Evolutionary conservation across 139 green algal species (phyloP).

Genomic region (Edaphochlamys debaryana): DNA sequence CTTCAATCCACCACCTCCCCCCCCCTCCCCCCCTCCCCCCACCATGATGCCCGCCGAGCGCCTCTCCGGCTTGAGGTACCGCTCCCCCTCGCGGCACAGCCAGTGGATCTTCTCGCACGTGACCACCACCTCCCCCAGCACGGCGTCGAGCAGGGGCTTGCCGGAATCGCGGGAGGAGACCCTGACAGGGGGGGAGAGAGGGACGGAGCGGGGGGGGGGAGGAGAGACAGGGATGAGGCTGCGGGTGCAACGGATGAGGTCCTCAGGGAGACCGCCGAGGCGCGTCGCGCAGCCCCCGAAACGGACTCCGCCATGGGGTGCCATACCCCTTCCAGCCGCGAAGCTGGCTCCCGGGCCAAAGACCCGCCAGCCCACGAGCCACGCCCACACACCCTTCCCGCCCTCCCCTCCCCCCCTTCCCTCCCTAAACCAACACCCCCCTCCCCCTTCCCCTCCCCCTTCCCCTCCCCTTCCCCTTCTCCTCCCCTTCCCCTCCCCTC

Average conservation of each 20-base stretch:
- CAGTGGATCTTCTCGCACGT: conserved; percentile 98
- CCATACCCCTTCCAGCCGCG: no score
- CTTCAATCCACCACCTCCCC: not conserved
- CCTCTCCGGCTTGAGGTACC: conserved; percentile 81
- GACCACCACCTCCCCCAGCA: conserved; percentile 94
- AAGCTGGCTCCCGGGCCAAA: no score
- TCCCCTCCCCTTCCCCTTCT: no score
- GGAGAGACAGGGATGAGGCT: not conserved
- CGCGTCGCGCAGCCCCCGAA: no score
- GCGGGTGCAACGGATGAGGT: not conserved
- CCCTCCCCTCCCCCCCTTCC: no score
- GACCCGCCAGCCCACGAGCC: no score
- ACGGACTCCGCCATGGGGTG: no score
- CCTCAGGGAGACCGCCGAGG: no score
- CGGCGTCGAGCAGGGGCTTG: conserved; percentile 95
- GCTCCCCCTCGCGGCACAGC: conserved; percentile 89
- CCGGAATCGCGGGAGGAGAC: conserved; percentile 92
- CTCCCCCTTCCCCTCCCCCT: no score
- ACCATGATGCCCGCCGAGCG: conserved; percentile 88
- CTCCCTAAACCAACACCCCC: no score
- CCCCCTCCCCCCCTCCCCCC: conserved; percentile 8
- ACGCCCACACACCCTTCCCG: no score
- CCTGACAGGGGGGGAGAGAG: conserved; percentile 44
- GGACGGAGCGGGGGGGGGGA: not conserved
- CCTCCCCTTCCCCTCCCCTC: no score